Percentiles rank a stretch among this genome's conserved stretches.
These are phyloP conservation scores for Lactifluus rugatus DNA, from an alignment of 768 basidiomycete species.

Conservation along the genomic window DNA sequence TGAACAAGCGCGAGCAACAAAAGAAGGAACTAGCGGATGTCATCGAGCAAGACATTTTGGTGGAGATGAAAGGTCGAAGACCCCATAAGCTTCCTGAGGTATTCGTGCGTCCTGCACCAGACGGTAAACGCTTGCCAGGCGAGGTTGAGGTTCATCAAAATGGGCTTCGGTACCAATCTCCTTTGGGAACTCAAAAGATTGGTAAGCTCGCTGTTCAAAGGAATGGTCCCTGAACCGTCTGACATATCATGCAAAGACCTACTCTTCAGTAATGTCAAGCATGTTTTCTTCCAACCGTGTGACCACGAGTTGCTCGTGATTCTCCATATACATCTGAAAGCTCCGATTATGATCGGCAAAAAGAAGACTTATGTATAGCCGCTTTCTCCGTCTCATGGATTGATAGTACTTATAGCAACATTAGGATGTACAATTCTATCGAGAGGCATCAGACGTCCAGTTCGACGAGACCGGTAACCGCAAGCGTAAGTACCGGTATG, in stretches of 20 bases:
- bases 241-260: slow-evolving; percentile 48
- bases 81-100: slow-evolving; percentile 85
- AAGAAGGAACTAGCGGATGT: slow-evolving; percentile 99
- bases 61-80: slow-evolving; percentile 82
- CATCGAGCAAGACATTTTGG: slow-evolving; percentile 83
- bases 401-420: neutral
- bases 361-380: slow-evolving; percentile 84
- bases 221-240: neutral
- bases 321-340: slow-evolving; percentile 85
- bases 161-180: slow-evolving; percentile 86
- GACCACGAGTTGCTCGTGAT: slow-evolving; percentile 93
- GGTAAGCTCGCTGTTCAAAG: slow-evolving; percentile 39
- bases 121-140: slow-evolving; percentile 92
- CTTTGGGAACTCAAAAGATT: slow-evolving; percentile 80
- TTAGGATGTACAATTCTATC: slow-evolving; percentile 96
- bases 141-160: slow-evolving; percentile 98
- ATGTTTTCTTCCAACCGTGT: slow-evolving; percentile 98
- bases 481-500: slow-evolving; percentile 93
- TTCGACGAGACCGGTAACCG: slow-evolving; percentile 99
- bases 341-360: slow-evolving; percentile 98
- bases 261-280: slow-evolving; percentile 94
- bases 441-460: slow-evolving; percentile 93
- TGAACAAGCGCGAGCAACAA: slow-evolving; percentile 94
- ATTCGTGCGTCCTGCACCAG: slow-evolving; percentile 86
- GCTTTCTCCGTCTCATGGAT: neutral